Conservation (phyloP, 2,329 filamentous ascomycete genomes). For the Xenoacremonium recifei region DNA sequence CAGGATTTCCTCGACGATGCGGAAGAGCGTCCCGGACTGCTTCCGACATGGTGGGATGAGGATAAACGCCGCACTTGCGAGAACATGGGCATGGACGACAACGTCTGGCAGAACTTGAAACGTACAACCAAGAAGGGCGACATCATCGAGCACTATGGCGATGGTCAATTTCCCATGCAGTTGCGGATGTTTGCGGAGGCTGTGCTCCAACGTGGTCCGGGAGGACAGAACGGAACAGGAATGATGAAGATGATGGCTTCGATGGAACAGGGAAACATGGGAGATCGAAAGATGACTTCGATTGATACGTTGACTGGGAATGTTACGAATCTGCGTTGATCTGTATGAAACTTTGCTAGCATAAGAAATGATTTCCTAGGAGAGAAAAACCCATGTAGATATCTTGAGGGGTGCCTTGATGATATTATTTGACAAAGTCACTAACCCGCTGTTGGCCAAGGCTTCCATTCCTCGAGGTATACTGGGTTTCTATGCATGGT, state of each 20-base stretch:
- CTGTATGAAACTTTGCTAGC: too few relatives aligned
- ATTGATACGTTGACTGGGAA: too few relatives aligned
- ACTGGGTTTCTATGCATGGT: too few relatives aligned
- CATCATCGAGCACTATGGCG: conserved; percentile 42
- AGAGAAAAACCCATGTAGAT: too few relatives aligned
- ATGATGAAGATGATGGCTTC: conserved; percentile 23
- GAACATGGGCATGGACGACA: conserved; percentile 26
- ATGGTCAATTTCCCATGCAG: conserved; percentile 46
- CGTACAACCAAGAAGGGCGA: conserved; percentile 30
- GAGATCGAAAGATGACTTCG: too few relatives aligned
- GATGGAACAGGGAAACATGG: conserved; percentile 15
- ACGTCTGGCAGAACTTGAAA: conserved; percentile 24
- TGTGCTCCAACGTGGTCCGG: conserved; percentile 32
- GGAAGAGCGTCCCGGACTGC: conserved; percentile 24
- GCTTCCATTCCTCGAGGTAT: too few relatives aligned
- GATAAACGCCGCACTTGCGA: conserved; percentile 39
- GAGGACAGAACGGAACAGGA: conserved; percentile 23
- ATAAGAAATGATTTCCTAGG: too few relatives aligned
- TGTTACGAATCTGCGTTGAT: too few relatives aligned
- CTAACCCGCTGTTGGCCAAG: too few relatives aligned
- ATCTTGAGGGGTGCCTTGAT: too few relatives aligned
- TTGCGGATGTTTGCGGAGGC: conserved; percentile 46
- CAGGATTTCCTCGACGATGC: conserved; percentile 33
- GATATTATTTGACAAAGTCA: too few relatives aligned
- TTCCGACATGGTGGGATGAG: conserved; percentile 45